Conservation (phyloP, 768 basidiomycete genomes). For the Chalciporus chontae region DNA sequence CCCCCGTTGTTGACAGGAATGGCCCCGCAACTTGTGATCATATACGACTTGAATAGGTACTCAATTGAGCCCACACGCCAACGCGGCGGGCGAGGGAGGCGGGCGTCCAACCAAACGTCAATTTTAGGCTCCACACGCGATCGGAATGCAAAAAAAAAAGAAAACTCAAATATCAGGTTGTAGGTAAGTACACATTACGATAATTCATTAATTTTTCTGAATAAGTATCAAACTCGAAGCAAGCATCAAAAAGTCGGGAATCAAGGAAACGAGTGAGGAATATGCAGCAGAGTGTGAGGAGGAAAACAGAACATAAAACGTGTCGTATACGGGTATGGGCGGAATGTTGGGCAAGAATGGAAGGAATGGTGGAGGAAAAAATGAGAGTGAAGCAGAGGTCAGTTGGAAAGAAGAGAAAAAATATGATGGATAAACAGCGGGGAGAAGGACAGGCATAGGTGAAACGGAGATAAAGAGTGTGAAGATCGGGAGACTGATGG, state of each 20-base stretch:
- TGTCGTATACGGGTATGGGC: not conserved
- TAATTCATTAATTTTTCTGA: not conserved
- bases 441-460: not conserved
- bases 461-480: not conserved
- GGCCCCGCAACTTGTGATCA: no score
- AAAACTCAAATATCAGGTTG: slow-evolving; percentile 6
- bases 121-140: no score
- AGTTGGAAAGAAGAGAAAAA: slow-evolving; percentile 1
- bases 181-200: slow-evolving; percentile 29
- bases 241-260: no score
- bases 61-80: no score
- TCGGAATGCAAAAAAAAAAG: not conserved
- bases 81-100: no score
- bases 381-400: not conserved
- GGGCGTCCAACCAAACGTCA: no score
- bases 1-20: no score
- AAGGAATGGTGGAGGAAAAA: not conserved
- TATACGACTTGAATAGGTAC: no score
- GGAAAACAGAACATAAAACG: not conserved
- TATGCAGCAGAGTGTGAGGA: not conserved
- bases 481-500: slow-evolving; percentile 12
- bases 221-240: not conserved
- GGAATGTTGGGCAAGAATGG: not conserved
- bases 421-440: slow-evolving; percentile 18
- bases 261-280: not conserved